Base-by-base conservation (phyloP, 768 basidiomycete genomes). In the Suillus luteus region DNA sequence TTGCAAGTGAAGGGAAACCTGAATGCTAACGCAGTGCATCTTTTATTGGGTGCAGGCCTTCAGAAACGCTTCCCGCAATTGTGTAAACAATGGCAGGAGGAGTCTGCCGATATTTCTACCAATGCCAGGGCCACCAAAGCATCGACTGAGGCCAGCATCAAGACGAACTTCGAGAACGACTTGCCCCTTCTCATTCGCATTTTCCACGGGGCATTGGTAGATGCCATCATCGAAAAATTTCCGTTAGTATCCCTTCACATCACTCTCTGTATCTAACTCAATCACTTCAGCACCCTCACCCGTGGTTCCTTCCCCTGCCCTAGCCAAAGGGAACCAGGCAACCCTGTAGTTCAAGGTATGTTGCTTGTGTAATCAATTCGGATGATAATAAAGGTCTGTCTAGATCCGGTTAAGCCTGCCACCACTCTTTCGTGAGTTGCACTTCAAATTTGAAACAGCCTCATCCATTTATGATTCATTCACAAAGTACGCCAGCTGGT, bases 21-120 rank as follows among this genome's bases (percentile, higher is more conserved):
- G 17, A 64, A 67, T 7, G 73, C 73, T 1, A 68, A 72, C 1
- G 68, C 70, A 0, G 8, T 81, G 0, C 63, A 41, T 7, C 71
- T 75, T 0, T 65, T 82, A 8, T 59, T 75, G 33, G 37, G 10
- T 19, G 41, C 54, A 1, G 81, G 78, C 1, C 71, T 81, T 0
- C 52, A 61, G 10, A 68, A 60, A 27, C 71, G 76, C 10, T 78
- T 69, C 40, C 69, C 62, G 1, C 49, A n/a, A 1, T 61, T 61
- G 9, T 75, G 75, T 40, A 58, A 46, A 5, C 48, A 65, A 0
- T 79, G 75, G 76, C 65, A 61, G 22, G 62, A 72, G 0, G 63
- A 69, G 0, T 59, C 64, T 3, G 49, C 0, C 1, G 61, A 71
- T 2, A 15, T 68, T 7, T 49, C 9, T 11, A 57, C 5, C 2